phyloP scores from a whole-genome alignment of 164 flowering plant species.

The Stephania japonica region DNA sequence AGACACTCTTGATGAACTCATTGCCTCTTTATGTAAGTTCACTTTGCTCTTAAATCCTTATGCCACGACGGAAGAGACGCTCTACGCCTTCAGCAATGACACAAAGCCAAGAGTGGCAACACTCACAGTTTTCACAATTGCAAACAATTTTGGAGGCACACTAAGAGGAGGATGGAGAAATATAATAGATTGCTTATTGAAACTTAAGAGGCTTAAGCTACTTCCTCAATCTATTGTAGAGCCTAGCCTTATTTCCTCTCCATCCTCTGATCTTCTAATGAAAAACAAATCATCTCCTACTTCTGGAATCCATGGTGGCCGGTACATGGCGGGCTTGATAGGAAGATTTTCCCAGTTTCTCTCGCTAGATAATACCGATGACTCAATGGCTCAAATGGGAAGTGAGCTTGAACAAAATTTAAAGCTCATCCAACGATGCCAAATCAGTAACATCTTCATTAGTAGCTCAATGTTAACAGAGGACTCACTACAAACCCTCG shows the following conservation, averaged over 20 bases:
- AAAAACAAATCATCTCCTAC: constrained; percentile 23
- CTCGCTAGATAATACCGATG: constrained; percentile 58
- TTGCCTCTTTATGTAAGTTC: constrained; percentile 77
- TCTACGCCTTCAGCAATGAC: constrained; percentile 68
- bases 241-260: constrained; percentile 28
- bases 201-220: constrained; percentile 71
- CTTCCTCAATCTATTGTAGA: constrained; percentile 78
- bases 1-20: constrained; percentile 78
- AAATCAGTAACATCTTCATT: constrained; percentile 60
- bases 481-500: constrained; percentile 60
- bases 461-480: constrained; percentile 45
- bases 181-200: constrained; percentile 77
- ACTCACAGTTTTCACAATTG: constrained; percentile 80
- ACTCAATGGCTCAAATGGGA: constrained; percentile 41
- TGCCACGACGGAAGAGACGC: constrained; percentile 80
- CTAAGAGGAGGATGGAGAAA: constrained; percentile 86
- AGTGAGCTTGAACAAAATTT: constrained; percentile 76
- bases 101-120: constrained; percentile 84
- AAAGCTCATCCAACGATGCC: constrained; percentile 73
- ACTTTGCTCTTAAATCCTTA: constrained; percentile 83
- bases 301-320: constrained; percentile 17
- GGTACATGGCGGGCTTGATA: constrained; percentile 31
- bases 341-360: constrained; percentile 65
- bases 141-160: constrained; percentile 56
- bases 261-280: constrained; percentile 24